Evolutionary conservation across 345 rosid genomes (phyloP).

Genomic region (Salix koriyanagi): DNA sequence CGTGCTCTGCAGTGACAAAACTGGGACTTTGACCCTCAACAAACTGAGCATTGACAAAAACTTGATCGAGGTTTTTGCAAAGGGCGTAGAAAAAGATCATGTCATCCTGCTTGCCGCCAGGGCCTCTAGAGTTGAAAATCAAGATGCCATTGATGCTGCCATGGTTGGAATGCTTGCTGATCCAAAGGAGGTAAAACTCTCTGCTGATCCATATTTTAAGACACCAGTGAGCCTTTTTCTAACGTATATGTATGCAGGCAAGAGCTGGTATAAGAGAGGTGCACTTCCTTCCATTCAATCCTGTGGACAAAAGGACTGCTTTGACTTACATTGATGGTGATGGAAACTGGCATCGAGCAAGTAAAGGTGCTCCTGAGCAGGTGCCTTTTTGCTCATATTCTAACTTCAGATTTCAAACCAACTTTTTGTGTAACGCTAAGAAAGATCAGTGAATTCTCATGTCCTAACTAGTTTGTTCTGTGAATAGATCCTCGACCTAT

Average conservation of each 20-base stretch:
- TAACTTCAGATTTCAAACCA: background rate
- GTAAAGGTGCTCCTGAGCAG: slow-evolving; percentile 67
- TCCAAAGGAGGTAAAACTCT: slow-evolving; percentile 29
- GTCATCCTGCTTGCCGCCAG: slow-evolving; percentile 29
- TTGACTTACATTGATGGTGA: slow-evolving; percentile 46
- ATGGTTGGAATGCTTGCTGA: slow-evolving; percentile 35
- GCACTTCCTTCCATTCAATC: slow-evolving; percentile 47
- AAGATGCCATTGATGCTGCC: slow-evolving; percentile 34
- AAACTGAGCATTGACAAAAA: slow-evolving; percentile 25
- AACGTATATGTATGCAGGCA: slow-evolving; percentile 18
- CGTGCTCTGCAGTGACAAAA: slow-evolving; percentile 34
- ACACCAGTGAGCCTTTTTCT: slow-evolving; percentile 4
- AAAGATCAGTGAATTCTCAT: background rate
- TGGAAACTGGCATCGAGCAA: slow-evolving; percentile 59
- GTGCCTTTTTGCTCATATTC: slow-evolving; percentile 14
- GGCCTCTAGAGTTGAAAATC: slow-evolving; percentile 33
- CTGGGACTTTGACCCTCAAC: slow-evolving; percentile 28
- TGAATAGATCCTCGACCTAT: slow-evolving; percentile 14
- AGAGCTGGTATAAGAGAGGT: slow-evolving; percentile 49
- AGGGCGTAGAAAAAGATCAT: slow-evolving; percentile 24
- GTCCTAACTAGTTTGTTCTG: background rate
- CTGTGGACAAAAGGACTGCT: slow-evolving; percentile 60
- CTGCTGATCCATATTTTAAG: background rate
- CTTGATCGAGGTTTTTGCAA: slow-evolving; percentile 23
- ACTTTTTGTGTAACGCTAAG: background rate